phyloP scores from a whole-genome alignment of 352 stramenopile species.

The Phytophthora litchii region DNA sequence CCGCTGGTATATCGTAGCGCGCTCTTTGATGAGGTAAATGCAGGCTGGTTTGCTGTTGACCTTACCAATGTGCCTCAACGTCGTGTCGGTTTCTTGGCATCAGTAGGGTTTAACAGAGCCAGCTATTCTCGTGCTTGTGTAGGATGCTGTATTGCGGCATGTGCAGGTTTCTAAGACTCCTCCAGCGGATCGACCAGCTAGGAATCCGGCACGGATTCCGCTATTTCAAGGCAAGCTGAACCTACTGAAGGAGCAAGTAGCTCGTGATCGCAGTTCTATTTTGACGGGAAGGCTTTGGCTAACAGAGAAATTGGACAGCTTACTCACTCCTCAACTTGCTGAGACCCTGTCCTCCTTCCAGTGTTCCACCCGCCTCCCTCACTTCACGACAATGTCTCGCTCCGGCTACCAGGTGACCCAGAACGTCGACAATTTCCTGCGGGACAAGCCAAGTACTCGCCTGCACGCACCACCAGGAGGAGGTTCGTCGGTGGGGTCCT shows the following conservation, averaged over 20 bases:
- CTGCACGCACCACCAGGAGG: slow-evolving; percentile 74
- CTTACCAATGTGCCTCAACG: slow-evolving; percentile 1
- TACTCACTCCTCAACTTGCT: slow-evolving; percentile 41
- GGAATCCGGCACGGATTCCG: slow-evolving; percentile 11
- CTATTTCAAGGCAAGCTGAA: slow-evolving; percentile 25
- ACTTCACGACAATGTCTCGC: slow-evolving; percentile 53
- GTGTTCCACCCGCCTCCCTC: neutral
- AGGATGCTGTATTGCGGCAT: slow-evolving; percentile 4
- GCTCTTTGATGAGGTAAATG: slow-evolving; percentile 16
- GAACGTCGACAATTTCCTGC: slow-evolving; percentile 83
- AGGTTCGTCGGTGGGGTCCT: slow-evolving; percentile 68
- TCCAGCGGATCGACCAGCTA: slow-evolving; percentile 18
- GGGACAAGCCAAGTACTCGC: slow-evolving; percentile 78
- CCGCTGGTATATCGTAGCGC: slow-evolving; percentile 11
- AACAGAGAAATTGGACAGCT: slow-evolving; percentile 16
- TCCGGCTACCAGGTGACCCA: slow-evolving; percentile 65
- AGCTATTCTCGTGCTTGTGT: slow-evolving; percentile 17
- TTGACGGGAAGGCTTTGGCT: slow-evolving; percentile 14
- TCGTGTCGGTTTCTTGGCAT: slow-evolving; percentile 17
- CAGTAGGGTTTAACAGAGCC: slow-evolving; percentile 9
- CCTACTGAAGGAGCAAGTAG: neutral
- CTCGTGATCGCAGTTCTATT: slow-evolving; percentile 32
- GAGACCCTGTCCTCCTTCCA: slow-evolving; percentile 12
- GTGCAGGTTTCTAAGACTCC: neutral
- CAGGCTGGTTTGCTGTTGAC: slow-evolving; percentile 17